These are phyloP conservation scores for Amaranthus hypochondriacus DNA, from an alignment of 148 eudicot genomes.

Conservation along the genomic window DNA sequence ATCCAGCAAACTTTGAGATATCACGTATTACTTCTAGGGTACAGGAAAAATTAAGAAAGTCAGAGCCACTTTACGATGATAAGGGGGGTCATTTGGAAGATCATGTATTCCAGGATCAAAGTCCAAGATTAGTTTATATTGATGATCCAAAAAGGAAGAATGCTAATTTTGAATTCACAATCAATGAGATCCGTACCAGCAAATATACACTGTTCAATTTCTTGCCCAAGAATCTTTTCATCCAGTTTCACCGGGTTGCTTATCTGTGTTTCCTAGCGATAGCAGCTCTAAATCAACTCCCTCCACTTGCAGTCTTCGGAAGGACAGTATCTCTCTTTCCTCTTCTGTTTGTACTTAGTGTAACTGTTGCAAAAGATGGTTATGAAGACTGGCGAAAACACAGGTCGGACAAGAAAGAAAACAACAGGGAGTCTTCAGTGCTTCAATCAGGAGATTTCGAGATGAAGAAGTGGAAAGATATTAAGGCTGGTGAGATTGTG, in stretches of 20 bases:
- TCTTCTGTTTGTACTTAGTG: constrained; percentile 80
- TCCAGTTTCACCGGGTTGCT: constrained; percentile 93
- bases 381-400: constrained; percentile 98
- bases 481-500: constrained; percentile 80
- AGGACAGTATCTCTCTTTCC: constrained; percentile 92
- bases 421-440: constrained; percentile 71
- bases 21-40: constrained; percentile 42
- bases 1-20: constrained; percentile 35
- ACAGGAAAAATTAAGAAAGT: constrained; percentile 39
- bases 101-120: constrained; percentile 48
- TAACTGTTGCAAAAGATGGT: constrained; percentile 91
- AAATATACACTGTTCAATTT: constrained; percentile 76
- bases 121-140: constrained; percentile 45
- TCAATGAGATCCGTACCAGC: constrained; percentile 83
- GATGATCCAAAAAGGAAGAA: constrained; percentile 77
- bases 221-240: constrained; percentile 88
- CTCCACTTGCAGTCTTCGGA: constrained; percentile 94
- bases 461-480: constrained; percentile 65
- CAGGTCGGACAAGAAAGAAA: constrained; percentile 84
- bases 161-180: constrained; percentile 60
- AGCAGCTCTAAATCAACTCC: constrained; percentile 93
- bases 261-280: constrained; percentile 83
- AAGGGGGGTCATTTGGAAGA: constrained; percentile 77
- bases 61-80: constrained; percentile 39
- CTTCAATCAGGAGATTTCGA: constrained; percentile 55